Evolutionary conservation across 1,284 basidiomycete species (phyloP).

Genomic region (Ceratobasidium sp.): DNA sequence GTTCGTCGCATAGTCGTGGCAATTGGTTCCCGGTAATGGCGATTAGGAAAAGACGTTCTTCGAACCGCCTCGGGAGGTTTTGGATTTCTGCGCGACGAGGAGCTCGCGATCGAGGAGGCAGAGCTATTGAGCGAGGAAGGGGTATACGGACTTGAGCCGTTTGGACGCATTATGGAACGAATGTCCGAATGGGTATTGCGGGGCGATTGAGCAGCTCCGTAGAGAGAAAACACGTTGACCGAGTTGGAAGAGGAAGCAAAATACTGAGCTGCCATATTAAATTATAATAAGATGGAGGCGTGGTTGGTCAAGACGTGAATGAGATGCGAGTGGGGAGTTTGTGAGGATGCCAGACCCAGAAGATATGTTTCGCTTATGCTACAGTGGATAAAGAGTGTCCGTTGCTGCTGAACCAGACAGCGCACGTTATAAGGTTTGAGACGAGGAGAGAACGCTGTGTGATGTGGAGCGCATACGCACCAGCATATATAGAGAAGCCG

Average conservation of each 20-base stretch:
- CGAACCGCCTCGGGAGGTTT: constrained; percentile 16
- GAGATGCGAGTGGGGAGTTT: neutral
- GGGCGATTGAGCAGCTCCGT: constrained; percentile 35
- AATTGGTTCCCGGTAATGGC: neutral
- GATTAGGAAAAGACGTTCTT: constrained; percentile 30
- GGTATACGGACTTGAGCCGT: constrained; percentile 12
- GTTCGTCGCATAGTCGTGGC: neutral
- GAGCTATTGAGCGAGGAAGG: constrained; percentile 31
- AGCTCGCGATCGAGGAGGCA: constrained; percentile 23
- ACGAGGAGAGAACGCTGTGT: neutral
- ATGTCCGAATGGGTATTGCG: constrained; percentile 34
- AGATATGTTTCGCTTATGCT: constrained; percentile 8
- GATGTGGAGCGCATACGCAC: neutral
- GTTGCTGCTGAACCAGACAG: constrained; percentile 27
- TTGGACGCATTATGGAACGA: constrained; percentile 34
- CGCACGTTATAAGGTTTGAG: neutral
- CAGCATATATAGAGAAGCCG: constrained; percentile 27
- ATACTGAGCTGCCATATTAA: constrained; percentile 26
- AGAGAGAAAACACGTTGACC: constrained; percentile 29
- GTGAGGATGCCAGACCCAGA: constrained; percentile 36
- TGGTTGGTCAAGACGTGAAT: neutral
- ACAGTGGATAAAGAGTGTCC: constrained; percentile 19
- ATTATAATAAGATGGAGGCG: neutral
- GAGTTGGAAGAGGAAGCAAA: constrained; percentile 14
- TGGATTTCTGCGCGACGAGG: constrained; percentile 26